Percentiles rank a stretch among this genome's conserved stretches.
Evolutionary conservation across 2,329 filamentous ascomycete genomes (phyloP).

Genomic region (Sporothrix brunneoviolacea): DNA sequence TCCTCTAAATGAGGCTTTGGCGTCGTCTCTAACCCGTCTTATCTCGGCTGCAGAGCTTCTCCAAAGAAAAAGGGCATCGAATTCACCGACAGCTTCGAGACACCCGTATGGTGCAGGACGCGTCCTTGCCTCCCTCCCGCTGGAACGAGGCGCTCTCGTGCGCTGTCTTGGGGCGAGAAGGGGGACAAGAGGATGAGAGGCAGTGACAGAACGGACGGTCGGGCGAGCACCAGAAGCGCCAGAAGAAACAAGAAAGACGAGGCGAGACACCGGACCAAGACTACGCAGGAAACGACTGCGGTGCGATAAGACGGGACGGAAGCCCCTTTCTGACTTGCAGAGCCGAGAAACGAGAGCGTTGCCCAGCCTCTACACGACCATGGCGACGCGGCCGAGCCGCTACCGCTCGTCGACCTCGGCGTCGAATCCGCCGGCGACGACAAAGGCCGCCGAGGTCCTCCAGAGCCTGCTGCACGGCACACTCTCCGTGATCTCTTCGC

Average conservation of each 20-base stretch:
- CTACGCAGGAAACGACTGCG: neutral
- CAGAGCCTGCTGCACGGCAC: constrained; percentile 47
- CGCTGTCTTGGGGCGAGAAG: neutral
- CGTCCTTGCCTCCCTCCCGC: neutral
- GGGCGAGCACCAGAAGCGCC: constrained; percentile 6
- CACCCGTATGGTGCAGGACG: too few relatives aligned
- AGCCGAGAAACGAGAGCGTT: too few relatives aligned
- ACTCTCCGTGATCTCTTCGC: constrained; percentile 27
- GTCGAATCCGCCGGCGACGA: constrained; percentile 47
- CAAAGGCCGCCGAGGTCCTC: constrained; percentile 56
- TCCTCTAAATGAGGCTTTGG: neutral
- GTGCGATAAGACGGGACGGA: neutral
- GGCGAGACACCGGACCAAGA: neutral
- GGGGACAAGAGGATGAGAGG: constrained; percentile 11
- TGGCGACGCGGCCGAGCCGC: constrained; percentile 42
- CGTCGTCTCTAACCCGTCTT: neutral
- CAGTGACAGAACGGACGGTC: neutral
- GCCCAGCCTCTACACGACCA: constrained; percentile 1
- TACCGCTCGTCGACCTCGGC: constrained; percentile 60
- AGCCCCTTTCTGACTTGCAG: neutral
- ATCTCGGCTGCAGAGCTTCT: constrained; percentile 2
- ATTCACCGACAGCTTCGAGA: constrained; percentile 1
- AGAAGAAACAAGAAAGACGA: neutral
- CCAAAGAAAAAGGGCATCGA: neutral
- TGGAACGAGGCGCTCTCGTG: neutral